Evolutionary conservation across 75 land plant species (phyloP), one percentile per base, ranked within the genome.

Genomic region (Sequoia sempervirens): DNA sequence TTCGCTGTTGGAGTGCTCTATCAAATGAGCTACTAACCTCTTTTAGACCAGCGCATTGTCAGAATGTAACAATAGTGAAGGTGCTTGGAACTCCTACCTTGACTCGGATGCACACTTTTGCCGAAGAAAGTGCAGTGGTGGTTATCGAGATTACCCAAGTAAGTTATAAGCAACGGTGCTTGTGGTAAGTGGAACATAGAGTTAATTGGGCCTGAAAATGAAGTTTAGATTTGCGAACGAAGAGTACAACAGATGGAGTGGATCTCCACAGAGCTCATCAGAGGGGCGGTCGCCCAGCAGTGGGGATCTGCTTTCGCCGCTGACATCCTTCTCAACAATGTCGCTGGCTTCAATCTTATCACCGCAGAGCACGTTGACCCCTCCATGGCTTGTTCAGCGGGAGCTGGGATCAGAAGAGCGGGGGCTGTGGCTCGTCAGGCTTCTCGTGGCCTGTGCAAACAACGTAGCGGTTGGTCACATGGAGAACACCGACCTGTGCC

Each of bases 341-440:
- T 86, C 97, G 13, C 80, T 79, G 9, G 84, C 90, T 26, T 92
- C 89, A 17, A 81, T 61, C 43, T 84, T 85, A 74, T 85, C 66
- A 15, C 87, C 88, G 40, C 80, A 28, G 38, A 38, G 54, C 28
- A 68, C 34, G 1, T 28, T 68, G 2, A 41, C 86, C 32, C 66
- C 72, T 73, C 81, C 41, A 14, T 64, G 74, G 53, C 70, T 66
- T 1, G 6, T 28, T 23, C 89, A 82, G 73, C 8, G 70, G 30
- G 93, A 94, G 88, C 87, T 93, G 13, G 89, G 87, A 34, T 90
- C 97, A 12, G 99, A 95, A 80, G 95, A 96, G 84, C 75, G 99
- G 73, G 99, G 99, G 34, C 84, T 96, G 46, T 92, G 86, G 82
- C 88, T 96, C 69, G 95, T 96, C 87, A 93, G 91, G 56, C 87